Percentiles rank a stretch among this genome's conserved stretches.
Evolutionary conservation across 768 basidiomycete genomes (phyloP).

Genomic region (Ramaria rubella): DNA sequence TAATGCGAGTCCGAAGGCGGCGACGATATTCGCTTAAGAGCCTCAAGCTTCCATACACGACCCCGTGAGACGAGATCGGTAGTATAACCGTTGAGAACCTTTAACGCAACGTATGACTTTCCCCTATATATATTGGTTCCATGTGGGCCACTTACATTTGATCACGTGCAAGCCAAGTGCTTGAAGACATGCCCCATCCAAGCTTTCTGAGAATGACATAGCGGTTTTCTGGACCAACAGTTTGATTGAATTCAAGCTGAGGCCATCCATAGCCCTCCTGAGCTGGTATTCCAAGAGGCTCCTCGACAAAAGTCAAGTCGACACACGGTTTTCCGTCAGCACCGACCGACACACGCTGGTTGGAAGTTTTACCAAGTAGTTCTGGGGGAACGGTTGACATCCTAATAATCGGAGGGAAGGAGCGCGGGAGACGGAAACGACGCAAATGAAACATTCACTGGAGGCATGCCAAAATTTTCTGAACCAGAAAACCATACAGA

Average conservation of each 20-base stretch:
- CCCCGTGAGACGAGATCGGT: background rate
- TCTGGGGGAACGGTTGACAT: too few relatives aligned
- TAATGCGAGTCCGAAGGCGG: background rate
- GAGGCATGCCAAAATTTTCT: too few relatives aligned
- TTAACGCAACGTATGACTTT: constrained; percentile 10
- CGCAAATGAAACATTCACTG: too few relatives aligned
- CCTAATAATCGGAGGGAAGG: too few relatives aligned
- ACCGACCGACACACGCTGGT: background rate
- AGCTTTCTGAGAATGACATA: constrained; percentile 14
- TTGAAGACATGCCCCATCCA: constrained; percentile 15
- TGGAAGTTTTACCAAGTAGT: too few relatives aligned
- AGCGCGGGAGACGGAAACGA: too few relatives aligned
- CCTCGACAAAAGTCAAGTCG: background rate
- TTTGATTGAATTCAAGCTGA: background rate
- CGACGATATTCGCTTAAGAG: background rate
- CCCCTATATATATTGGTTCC: background rate
- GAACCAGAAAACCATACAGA: too few relatives aligned
- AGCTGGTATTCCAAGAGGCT: constrained; percentile 1
- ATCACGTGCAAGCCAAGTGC: constrained; percentile 14
- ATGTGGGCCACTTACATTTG: constrained; percentile 3
- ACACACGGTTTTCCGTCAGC: background rate
- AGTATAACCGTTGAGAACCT: constrained; percentile 8
- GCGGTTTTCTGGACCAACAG: constrained; percentile 1
- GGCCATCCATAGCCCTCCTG: background rate
- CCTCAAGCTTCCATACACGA: background rate